Percentiles rank a stretch among this genome's conserved stretches.
Conservation (phyloP, 116 monocot genomes). For the Posidonia oceanica region DNA sequence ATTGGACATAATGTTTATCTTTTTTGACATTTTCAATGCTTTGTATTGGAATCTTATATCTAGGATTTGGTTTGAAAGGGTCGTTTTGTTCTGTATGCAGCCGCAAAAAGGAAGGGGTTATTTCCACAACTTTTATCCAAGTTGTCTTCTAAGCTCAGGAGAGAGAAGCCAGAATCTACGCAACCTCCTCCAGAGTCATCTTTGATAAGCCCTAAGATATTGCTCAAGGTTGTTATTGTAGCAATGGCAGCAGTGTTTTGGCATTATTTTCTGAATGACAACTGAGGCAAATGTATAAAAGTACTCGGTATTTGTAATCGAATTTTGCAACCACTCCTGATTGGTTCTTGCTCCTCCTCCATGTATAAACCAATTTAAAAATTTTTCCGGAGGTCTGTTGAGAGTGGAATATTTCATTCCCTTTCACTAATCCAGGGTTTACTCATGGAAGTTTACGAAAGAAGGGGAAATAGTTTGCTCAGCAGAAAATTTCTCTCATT, state of each 20-base stretch:
- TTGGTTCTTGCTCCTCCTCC: not conserved
- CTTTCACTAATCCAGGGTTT: too few species aligned
- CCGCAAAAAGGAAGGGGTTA: slow-evolving; percentile 10
- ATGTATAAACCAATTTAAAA: not conserved
- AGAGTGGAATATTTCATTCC: too few species aligned
- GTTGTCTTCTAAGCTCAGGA: slow-evolving; percentile 13
- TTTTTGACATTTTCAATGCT: too few species aligned
- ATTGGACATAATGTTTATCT: too few species aligned
- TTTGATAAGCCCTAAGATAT: not conserved
- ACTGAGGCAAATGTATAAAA: not conserved
- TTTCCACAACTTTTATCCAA: slow-evolving; percentile 14
- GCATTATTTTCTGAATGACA: slow-evolving; percentile 18
- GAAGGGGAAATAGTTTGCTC: too few species aligned
- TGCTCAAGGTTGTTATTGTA: slow-evolving; percentile 20
- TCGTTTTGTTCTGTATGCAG: slow-evolving; percentile 9
- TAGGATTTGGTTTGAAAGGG: not conserved
- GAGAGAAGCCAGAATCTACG: slow-evolving; percentile 7
- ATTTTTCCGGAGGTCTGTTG: not conserved
- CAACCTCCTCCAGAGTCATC: slow-evolving; percentile 5
- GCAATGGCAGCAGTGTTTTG: slow-evolving; percentile 19
- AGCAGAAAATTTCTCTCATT: too few species aligned
- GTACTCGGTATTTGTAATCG: not conserved
- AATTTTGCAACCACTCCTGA: not conserved
- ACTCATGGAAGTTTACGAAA: too few species aligned
- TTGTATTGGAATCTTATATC: too few species aligned